Percentiles rank a stretch among this genome's conserved stretches.
phyloP scores from a whole-genome alignment of 495 filamentous ascomycete species.

The Glutinoglossum americanum region DNA sequence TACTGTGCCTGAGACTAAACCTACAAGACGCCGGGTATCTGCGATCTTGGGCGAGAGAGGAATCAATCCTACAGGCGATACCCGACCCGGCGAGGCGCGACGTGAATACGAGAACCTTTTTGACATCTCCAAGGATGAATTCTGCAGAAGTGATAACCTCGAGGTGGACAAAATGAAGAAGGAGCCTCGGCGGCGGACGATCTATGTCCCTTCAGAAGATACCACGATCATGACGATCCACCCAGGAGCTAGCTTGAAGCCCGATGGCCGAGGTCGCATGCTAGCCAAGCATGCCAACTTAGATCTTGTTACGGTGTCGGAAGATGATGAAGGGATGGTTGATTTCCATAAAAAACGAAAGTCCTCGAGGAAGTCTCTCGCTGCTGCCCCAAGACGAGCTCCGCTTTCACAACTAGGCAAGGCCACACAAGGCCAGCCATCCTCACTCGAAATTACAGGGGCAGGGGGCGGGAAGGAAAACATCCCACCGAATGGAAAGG shows the following conservation, averaged over 20 bases:
- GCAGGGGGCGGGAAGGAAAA: constrained; percentile 21
- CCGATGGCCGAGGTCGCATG: background rate
- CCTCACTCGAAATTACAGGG: constrained; percentile 13
- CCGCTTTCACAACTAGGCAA: constrained; percentile 13
- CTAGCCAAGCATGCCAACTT: background rate
- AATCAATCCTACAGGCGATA: background rate
- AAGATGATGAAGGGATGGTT: background rate
- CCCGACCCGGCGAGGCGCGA: background rate
- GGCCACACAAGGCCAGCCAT: constrained; percentile 6
- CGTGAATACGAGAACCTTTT: background rate
- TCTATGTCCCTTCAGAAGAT: constrained; percentile 22
- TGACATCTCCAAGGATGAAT: background rate
- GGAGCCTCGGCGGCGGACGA: constrained; percentile 19
- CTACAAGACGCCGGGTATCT: constrained; percentile 1
- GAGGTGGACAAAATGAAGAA: constrained; percentile 9
- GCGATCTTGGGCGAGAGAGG: background rate
- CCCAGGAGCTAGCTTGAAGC: constrained; percentile 14
- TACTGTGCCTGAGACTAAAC: background rate
- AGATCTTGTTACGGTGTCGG: constrained; percentile 1
- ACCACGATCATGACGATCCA: constrained; percentile 22
- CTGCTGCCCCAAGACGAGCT: constrained; percentile 15
- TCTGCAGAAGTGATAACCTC: background rate
- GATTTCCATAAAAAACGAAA: constrained; percentile 6
- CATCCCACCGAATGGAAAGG: constrained; percentile 14
- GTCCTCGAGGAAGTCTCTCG: constrained; percentile 15